A percentile compares a stretch with the other conserved stretches of the same genome.
These are phyloP conservation scores for Cyamopsis tetragonoloba DNA, from an alignment of 306 rosid species.

Conservation along the genomic window DNA sequence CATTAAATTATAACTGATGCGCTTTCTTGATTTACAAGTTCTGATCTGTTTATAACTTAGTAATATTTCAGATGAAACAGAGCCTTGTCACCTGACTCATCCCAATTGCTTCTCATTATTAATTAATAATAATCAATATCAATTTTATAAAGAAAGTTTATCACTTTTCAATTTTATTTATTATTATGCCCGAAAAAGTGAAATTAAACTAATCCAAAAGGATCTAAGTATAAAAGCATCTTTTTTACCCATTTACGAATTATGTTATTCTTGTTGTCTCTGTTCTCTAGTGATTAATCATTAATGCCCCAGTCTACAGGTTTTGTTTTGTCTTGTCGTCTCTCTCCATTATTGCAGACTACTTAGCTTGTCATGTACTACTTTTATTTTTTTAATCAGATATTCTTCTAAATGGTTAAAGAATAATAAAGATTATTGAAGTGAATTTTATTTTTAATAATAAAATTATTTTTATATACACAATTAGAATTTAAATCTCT, in stretches of 20 bases:
- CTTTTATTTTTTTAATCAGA: too few species aligned
- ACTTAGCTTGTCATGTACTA: too few species aligned
- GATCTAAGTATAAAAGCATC: neutral
- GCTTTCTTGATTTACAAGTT: slow-evolving; percentile 22
- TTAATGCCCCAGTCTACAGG: neutral
- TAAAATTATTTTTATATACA: too few species aligned
- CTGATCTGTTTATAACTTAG: neutral
- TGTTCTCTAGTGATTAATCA: slow-evolving; percentile 9
- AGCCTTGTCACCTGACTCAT: slow-evolving; percentile 14
- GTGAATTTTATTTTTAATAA: too few species aligned
- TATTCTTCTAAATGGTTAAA: too few species aligned
- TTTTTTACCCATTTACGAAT: neutral
- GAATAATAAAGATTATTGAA: too few species aligned
- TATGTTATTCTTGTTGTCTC: slow-evolving; percentile 10
- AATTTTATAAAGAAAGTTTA: neutral
- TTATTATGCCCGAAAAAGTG: slow-evolving; percentile 14
- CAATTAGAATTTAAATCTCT: too few species aligned
- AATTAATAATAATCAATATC: neutral
- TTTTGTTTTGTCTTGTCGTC: slow-evolving; percentile 20
- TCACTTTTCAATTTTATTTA: neutral
- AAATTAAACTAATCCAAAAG: slow-evolving; percentile 19
- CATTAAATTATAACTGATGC: slow-evolving; percentile 1
- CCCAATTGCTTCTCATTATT: neutral
- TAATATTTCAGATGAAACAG: neutral
- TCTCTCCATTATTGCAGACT: neutral